Evolutionary conservation across 164 flowering plant genomes (phyloP).

Genomic region (Vitis labrusca): DNA sequence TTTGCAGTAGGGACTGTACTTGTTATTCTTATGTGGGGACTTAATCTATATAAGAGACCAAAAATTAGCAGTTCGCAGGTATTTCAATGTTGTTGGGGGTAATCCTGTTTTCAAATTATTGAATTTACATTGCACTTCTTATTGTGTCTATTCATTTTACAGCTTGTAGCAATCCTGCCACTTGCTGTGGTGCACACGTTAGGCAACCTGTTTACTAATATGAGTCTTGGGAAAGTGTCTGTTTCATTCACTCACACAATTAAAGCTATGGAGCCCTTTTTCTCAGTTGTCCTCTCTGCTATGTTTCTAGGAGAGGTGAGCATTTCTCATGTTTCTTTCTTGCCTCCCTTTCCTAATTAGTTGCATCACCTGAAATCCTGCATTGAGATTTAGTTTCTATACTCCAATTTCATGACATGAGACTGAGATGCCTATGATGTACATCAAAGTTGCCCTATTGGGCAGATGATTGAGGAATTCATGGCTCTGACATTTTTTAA

Average conservation of each 20-base stretch:
- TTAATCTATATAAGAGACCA: slow-evolving; percentile 65
- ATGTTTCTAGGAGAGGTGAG: slow-evolving; percentile 94
- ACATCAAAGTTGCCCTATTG: background rate
- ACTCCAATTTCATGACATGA: background rate
- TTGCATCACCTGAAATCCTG: background rate
- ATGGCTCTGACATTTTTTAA: background rate
- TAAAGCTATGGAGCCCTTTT: slow-evolving; percentile 98
- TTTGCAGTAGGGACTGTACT: slow-evolving; percentile 68
- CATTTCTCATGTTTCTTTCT: background rate
- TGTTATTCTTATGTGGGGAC: slow-evolving; percentile 63
- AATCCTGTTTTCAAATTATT: background rate
- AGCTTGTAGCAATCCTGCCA: slow-evolving; percentile 83
- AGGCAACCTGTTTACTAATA: slow-evolving; percentile 93
- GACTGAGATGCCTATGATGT: background rate
- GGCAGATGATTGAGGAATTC: background rate
- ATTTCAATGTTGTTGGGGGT: background rate
- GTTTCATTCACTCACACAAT: slow-evolving; percentile 98
- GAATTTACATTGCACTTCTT: background rate
- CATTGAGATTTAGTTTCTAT: background rate
- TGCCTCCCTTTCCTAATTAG: background rate
- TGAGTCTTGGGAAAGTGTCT: slow-evolving; percentile 99
- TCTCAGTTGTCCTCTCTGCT: slow-evolving; percentile 95
- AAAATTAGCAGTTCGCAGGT: slow-evolving; percentile 68
- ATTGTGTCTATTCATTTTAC: slow-evolving; percentile 13
- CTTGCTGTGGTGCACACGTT: slow-evolving; percentile 85